Evolutionary conservation across 306 rosid species (phyloP).

Genomic region (Oxytropis ochrocephala): DNA sequence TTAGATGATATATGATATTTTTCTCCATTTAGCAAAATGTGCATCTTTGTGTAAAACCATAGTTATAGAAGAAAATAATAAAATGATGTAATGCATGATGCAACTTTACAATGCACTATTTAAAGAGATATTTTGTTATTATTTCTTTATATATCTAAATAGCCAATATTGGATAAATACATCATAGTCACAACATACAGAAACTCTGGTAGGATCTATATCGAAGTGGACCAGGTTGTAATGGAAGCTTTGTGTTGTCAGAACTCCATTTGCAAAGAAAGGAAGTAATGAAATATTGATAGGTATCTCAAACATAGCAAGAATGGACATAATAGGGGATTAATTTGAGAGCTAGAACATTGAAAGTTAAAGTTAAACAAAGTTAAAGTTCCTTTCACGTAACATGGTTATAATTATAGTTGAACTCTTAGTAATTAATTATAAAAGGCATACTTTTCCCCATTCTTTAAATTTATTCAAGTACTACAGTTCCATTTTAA

Average conservation of each 20-base stretch:
- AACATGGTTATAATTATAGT: background rate
- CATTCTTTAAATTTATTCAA: background rate
- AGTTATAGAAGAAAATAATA: conserved; percentile 5
- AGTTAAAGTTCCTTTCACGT: background rate
- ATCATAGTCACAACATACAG: conserved; percentile 20
- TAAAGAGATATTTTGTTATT: conserved; percentile 17
- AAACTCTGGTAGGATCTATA: conserved; percentile 23
- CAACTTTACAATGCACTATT: conserved; percentile 15
- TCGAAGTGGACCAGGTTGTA: conserved; percentile 21
- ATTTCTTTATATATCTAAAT: conserved; percentile 8
- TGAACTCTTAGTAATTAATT: background rate
- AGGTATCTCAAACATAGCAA: background rate
- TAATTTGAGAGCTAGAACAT: background rate
- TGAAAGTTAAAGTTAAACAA: conserved; percentile 1
- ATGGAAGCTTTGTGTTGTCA: conserved; percentile 23
- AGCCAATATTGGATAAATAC: conserved; percentile 18
- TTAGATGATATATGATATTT: background rate
- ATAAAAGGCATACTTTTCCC: background rate
- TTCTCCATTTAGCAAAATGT: background rate
- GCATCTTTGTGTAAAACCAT: background rate
- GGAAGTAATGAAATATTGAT: background rate
- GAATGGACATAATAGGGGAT: background rate
- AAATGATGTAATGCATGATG: conserved; percentile 43
- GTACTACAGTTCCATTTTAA: background rate
- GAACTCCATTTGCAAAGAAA: conserved; percentile 22